Percentiles rank a stretch among this genome's conserved stretches.
Conservation (phyloP, 176 grass and related monocot species). For the Aegilops bicornis region DNA sequence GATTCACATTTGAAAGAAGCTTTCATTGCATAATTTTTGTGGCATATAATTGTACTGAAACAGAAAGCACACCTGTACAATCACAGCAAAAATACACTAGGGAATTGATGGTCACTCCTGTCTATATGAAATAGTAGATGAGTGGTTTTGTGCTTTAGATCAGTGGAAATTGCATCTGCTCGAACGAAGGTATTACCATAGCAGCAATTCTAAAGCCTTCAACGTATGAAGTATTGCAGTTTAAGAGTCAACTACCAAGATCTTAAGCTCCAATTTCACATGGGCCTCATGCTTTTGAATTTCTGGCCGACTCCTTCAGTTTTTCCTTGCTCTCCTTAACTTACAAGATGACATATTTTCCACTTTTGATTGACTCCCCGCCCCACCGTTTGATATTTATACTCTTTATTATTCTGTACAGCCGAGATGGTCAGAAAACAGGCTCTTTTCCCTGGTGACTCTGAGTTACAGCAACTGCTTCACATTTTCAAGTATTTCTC, state of each 20-base stretch:
- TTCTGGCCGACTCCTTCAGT: background rate
- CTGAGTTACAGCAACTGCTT: conserved; percentile 94
- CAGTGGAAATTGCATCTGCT: background rate
- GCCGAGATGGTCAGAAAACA: conserved; percentile 93
- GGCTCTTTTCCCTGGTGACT: conserved; percentile 88
- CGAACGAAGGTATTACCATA: background rate
- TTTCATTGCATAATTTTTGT: background rate
- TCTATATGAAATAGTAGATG: background rate
- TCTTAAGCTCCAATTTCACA: background rate
- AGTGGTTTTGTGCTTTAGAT: background rate
- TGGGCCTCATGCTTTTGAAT: background rate
- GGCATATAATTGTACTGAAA: background rate
- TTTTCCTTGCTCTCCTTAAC: background rate
- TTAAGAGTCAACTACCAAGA: background rate
- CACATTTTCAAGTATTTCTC: conserved; percentile 78
- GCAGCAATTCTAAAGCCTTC: background rate
- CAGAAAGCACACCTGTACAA: background rate
- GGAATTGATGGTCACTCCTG: background rate
- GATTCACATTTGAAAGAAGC: background rate
- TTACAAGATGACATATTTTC: background rate
- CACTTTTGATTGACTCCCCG: background rate
- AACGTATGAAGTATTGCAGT: background rate
- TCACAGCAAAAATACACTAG: background rate
- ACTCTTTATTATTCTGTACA: conserved; percentile 39
- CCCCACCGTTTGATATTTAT: background rate